A percentile compares a stretch with the other conserved stretches of the same genome.
Evolutionary conservation across 345 rosid genomes (phyloP).

Genomic region (Populus deltoides): DNA sequence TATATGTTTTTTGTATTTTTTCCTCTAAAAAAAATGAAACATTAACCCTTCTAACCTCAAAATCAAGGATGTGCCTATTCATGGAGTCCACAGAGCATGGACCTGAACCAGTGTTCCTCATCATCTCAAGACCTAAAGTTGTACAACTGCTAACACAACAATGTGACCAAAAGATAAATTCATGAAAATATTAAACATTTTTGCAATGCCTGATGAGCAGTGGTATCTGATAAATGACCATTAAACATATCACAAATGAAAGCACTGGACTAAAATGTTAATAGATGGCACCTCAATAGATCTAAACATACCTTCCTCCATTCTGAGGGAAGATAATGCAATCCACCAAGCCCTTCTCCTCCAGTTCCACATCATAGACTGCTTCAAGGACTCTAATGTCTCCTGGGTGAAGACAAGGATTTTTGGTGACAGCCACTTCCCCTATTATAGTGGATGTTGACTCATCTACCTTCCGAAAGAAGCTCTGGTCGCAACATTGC

Average conservation of each 20-base stretch:
- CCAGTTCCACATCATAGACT: constrained; percentile 53
- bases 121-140: background rate
- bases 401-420: constrained; percentile 97
- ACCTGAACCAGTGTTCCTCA: background rate
- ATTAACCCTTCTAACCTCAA: background rate
- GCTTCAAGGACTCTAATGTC: constrained; percentile 89
- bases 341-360: constrained; percentile 64
- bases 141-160: background rate
- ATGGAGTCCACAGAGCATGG: background rate
- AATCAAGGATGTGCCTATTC: background rate
- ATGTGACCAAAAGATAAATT: background rate
- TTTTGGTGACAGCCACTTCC: constrained; percentile 81
- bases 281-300: background rate
- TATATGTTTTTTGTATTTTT: too few relatives aligned
- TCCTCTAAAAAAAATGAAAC: too few relatives aligned
- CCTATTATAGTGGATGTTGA: constrained; percentile 60
- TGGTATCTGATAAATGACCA: background rate
- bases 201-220: background rate
- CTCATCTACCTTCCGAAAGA: constrained; percentile 59
- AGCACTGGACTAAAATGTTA: background rate
- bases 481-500: constrained; percentile 43
- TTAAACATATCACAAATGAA: background rate
- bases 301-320: constrained; percentile 62
- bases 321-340: constrained; percentile 83
- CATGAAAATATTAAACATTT: background rate